Evolutionary conservation across 2,329 filamentous ascomycete species (phyloP).

Genomic region (Rhexocercosporidium sp.): DNA sequence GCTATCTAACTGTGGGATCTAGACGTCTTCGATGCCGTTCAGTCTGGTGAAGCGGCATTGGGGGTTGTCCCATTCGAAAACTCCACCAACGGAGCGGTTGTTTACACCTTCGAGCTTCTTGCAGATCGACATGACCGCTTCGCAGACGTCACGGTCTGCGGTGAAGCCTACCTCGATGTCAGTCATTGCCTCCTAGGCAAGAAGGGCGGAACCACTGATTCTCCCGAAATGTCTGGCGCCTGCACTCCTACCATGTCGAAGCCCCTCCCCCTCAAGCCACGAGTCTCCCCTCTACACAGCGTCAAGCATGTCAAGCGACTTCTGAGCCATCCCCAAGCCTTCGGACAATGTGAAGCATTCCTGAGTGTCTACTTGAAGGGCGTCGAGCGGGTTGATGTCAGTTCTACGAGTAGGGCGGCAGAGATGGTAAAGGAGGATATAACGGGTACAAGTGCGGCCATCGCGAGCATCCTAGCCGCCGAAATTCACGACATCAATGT

Average conservation of each 20-base stretch:
- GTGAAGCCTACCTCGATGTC: constrained; percentile 85
- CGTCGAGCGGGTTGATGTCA: constrained; percentile 81
- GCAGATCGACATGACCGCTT: constrained; percentile 72
- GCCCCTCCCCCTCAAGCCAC: constrained; percentile 52
- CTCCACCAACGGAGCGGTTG: constrained; percentile 90
- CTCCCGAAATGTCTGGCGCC: constrained; percentile 48
- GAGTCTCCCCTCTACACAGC: constrained; percentile 53
- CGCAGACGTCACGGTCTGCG: constrained; percentile 75
- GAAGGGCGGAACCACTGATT: constrained; percentile 27
- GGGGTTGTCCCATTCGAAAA: constrained; percentile 97
- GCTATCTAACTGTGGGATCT: constrained; percentile 17
- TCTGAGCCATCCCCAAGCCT: constrained; percentile 94
- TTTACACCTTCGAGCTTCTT: constrained; percentile 87
- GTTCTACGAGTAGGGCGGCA: constrained; percentile 84
- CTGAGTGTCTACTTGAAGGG: constrained; percentile 71
- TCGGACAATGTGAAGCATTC: constrained; percentile 86
- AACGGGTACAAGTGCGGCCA: constrained; percentile 71
- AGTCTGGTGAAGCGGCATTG: constrained; percentile 64
- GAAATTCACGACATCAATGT: constrained; percentile 70
- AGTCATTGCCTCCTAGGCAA: constrained; percentile 83
- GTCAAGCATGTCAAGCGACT: constrained; percentile 72
- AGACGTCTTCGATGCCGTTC: constrained; percentile 84
- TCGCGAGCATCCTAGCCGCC: constrained; percentile 78
- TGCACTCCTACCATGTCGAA: constrained; percentile 55
- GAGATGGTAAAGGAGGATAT: constrained; percentile 70